phyloP scores from a whole-genome alignment of 192 early-diverging fungal species.

The Entrophospora sp. region DNA sequence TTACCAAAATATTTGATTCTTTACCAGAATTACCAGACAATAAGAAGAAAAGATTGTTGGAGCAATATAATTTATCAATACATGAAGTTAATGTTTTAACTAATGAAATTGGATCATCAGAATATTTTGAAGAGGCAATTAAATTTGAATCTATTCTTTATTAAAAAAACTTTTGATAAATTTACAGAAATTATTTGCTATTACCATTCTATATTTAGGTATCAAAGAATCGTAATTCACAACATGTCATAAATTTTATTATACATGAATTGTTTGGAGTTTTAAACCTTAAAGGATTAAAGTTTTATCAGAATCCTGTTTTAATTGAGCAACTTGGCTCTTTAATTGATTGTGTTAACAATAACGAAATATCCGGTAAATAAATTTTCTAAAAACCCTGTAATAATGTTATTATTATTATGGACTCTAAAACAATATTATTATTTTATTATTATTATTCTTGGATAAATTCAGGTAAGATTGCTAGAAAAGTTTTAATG shows the following conservation, averaged over 20 bases:
- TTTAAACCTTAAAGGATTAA: slow-evolving; percentile 32
- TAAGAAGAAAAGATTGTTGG: slow-evolving; percentile 43
- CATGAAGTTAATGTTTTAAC: slow-evolving; percentile 57
- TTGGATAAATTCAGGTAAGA: slow-evolving; percentile 25
- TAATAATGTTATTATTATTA: no score
- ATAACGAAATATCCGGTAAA: slow-evolving; percentile 45
- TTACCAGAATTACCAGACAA: slow-evolving; percentile 71
- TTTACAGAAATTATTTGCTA: slow-evolving; percentile 10
- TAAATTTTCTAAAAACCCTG: no score
- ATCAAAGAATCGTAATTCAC: slow-evolving; percentile 26
- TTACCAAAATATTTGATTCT: slow-evolving; percentile 28
- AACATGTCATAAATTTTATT: slow-evolving; percentile 42
- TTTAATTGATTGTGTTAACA: slow-evolving; percentile 52
- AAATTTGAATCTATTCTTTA: slow-evolving; percentile 7
- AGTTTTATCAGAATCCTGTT: slow-evolving; percentile 42
- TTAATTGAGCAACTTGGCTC: slow-evolving; percentile 42
- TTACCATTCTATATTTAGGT: no score
- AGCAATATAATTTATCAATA: slow-evolving; percentile 47
- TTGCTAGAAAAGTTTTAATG: slow-evolving; percentile 61
- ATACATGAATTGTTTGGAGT: slow-evolving; percentile 50
- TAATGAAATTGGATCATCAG: slow-evolving; percentile 59
- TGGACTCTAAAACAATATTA: no score
- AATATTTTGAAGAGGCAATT: slow-evolving; percentile 62
- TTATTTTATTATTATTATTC: not conserved
- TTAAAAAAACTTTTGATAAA: not conserved